These are phyloP conservation scores for Fomitopsis palustris DNA, from an alignment of 1,284 basidiomycete genomes.

Conservation along the genomic window DNA sequence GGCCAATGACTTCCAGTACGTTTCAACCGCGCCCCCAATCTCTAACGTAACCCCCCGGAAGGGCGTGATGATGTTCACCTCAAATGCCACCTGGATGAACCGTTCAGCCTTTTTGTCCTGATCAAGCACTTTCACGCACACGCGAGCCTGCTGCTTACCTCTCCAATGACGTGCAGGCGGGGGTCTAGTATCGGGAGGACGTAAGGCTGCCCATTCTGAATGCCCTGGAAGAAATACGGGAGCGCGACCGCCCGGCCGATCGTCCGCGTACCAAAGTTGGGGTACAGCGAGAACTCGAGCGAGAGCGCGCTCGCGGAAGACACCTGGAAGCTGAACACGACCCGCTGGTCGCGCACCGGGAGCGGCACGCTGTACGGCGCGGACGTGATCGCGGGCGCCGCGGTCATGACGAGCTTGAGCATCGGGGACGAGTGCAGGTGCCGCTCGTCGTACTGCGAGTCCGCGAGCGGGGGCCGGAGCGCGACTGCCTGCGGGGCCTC, in stretches of 20 bases:
- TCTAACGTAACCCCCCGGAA: slow-evolving; percentile 95
- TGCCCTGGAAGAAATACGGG: slow-evolving; percentile 67
- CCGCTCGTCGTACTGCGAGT: slow-evolving; percentile 54
- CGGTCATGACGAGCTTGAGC: slow-evolving; percentile 92
- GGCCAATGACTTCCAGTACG: slow-evolving; percentile 93
- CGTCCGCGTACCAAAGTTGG: slow-evolving; percentile 97
- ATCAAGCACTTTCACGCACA: not conserved
- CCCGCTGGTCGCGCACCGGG: slow-evolving; percentile 77
- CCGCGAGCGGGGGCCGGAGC: slow-evolving; percentile 67
- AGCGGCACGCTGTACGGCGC: slow-evolving; percentile 88
- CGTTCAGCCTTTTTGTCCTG: slow-evolving; percentile 6
- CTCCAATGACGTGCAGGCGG: slow-evolving; percentile 91
- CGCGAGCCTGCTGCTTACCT: slow-evolving; percentile 45
- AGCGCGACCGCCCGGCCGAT: slow-evolving; percentile 92
- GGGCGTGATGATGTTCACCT: slow-evolving; percentile 84
- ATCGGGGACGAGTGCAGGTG: slow-evolving; percentile 74
- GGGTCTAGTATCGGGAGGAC: slow-evolving; percentile 89
- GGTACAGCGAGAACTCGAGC: slow-evolving; percentile 94
- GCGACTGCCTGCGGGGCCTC: slow-evolving; percentile 46
- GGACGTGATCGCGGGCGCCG: slow-evolving; percentile 74
- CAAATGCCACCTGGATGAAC: slow-evolving; percentile 73
- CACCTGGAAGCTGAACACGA: slow-evolving; percentile 90
- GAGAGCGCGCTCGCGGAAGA: slow-evolving; percentile 70
- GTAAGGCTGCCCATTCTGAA: slow-evolving; percentile 55
- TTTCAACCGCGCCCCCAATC: slow-evolving; percentile 92